Conservation (phyloP, 805 yeast genomes). For the Suhomyces pyralidae region DNA sequence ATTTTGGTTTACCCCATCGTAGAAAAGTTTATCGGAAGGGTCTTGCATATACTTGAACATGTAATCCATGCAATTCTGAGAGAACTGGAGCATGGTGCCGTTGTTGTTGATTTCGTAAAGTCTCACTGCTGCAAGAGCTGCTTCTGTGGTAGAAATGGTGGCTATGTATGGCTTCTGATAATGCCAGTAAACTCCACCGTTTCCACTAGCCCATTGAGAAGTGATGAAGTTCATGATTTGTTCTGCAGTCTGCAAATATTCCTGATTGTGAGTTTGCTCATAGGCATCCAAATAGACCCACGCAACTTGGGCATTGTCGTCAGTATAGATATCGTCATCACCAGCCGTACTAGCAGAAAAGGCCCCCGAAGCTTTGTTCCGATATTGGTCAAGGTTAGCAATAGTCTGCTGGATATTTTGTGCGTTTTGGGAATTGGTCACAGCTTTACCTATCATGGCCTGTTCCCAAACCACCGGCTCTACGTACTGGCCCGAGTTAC, state of each 20-base stretch:
- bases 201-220: slow-evolving; percentile 17
- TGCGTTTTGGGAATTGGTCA: slow-evolving; percentile 11
- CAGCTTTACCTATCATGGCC: slow-evolving; percentile 24
- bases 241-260: slow-evolving; percentile 19
- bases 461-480: slow-evolving; percentile 25
- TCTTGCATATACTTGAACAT: slow-evolving; percentile 18
- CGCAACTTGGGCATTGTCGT: slow-evolving; percentile 27
- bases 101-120: slow-evolving; percentile 17
- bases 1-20: slow-evolving; percentile 18
- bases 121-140: slow-evolving; percentile 25
- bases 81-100: slow-evolving; percentile 12
- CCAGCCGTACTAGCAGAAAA: slow-evolving; percentile 21
- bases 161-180: slow-evolving; percentile 21
- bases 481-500: slow-evolving; percentile 10
- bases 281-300: slow-evolving; percentile 27
- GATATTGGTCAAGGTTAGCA: slow-evolving; percentile 15
- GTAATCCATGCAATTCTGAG: slow-evolving; percentile 16
- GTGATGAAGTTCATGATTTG: slow-evolving; percentile 14
- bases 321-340: slow-evolving; percentile 23
- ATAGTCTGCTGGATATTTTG: slow-evolving; percentile 11
- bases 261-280: slow-evolving; percentile 12
- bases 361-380: slow-evolving; percentile 18
- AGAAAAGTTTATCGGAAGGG: slow-evolving; percentile 20
- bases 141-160: slow-evolving; percentile 28
- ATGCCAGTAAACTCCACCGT: slow-evolving; percentile 28